Base-by-base conservation (phyloP, 192 early-diverging fungal species). In the Backusella westeae region DNA sequence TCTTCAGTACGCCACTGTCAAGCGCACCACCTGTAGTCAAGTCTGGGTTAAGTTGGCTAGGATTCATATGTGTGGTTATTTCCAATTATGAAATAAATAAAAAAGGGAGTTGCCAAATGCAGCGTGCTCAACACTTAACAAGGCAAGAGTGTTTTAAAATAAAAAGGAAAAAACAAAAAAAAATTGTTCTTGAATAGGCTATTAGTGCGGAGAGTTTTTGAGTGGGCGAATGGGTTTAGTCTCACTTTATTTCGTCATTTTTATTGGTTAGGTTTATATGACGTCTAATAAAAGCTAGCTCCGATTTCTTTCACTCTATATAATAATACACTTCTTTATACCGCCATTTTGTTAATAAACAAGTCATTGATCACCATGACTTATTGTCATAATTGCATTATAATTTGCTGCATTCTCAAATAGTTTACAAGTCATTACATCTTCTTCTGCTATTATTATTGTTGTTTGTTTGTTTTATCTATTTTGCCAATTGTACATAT, bases 61-160 rank as follows among this genome's bases (percentile, higher is more conserved):
- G 70, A 72, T 72, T 72, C 70, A 72, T 72, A 19, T 41, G 49
- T 41, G 44, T 49, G 44, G 44, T 39, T 72, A 72, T 72, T 72
- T 72, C 70, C 70, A 72, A 72, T 72, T 72, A 72, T 72, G 70
- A 72, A 72, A 63, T 63, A 63, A 63, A 63, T 29, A 63, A 63
- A 63, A 68, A 71, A 46, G 70, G 36, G 70, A 71, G 70, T 71
- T 71, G 42, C 70, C 70, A 71, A 71, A 71, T 71, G 32, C 44
- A 71, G 70, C 70, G 70, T 71, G 39, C 29, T 69, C 41, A 71
- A 26, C 39, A 71, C 70, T 71, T 71, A 71, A 71, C 70, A 71
- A 71, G 70, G 70, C 70, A 71, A 71, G 42, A 59, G 70, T 71
- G 70, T 71, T 44, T 42, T 71, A 41, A 68, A 42, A 72, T 23